Conservation (phyloP, 1,284 basidiomycete genomes). For the Ustilago hordei region DNA sequence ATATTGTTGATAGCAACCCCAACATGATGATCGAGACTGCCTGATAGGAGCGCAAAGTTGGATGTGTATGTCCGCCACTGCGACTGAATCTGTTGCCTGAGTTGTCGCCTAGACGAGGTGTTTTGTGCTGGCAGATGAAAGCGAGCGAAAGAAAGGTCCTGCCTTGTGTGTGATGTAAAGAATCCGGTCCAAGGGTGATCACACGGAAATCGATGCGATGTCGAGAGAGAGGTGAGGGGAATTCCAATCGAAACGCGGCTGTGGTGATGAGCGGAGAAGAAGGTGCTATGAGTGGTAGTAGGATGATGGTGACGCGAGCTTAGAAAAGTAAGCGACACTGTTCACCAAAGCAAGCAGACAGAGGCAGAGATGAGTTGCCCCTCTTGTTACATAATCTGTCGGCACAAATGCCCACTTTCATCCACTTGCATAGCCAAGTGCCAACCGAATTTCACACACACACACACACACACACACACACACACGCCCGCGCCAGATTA, state of each 20-base stretch:
- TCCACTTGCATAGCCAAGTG: not conserved
- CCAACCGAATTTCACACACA: not conserved
- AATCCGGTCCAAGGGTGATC: not conserved
- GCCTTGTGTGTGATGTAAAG: not conserved
- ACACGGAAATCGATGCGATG: not conserved
- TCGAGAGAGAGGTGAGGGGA: not conserved
- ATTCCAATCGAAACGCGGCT: not conserved
- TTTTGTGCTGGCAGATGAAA: not conserved
- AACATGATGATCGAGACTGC: slow-evolving; percentile 15
- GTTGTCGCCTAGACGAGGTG: no score
- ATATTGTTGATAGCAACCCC: slow-evolving; percentile 29
- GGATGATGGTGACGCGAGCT: not conserved
- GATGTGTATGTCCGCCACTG: not conserved
- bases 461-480: not conserved
- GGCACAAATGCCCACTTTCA: not conserved
- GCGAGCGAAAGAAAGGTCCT: not conserved
- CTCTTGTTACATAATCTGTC: not conserved
- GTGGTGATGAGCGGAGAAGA: not conserved
- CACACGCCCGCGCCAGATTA: not conserved
- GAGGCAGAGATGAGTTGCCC: slow-evolving; percentile 1
- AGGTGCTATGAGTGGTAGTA: not conserved
- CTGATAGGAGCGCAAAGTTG: not conserved
- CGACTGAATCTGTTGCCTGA: no score
- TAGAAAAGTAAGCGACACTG: not conserved
- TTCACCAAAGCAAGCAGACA: not conserved